Evolutionary conservation across 1,284 basidiomycete species (phyloP), one percentile per base, ranked within the genome.

Genomic region (Apiotrichum laibachii): DNA sequence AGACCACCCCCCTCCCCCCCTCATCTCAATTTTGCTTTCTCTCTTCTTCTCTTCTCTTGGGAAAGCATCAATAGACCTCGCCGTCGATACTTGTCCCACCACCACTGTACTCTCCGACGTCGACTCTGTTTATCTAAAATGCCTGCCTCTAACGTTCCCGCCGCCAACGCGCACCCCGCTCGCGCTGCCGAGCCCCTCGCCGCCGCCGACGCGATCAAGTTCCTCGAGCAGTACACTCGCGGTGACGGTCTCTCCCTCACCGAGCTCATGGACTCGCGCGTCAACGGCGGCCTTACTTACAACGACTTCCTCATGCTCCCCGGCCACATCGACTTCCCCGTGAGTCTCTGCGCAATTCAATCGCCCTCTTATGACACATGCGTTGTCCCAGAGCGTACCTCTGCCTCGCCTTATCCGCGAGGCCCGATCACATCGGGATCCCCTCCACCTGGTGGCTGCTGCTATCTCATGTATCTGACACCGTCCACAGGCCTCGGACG

Each of bases 321-420:
- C n/a, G 95, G 96, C 56, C 93, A 90, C 80, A 97, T 99, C 71
- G 86, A 94, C 81, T 99, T 99, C 77, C 82, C 88, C 39, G 90
- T 92, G 2, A 84, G 83, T 40, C 5, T 13, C 19, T 16, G 15
- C n/a, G 31, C 12, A 22, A 31, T 31, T 31, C 26, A 31, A 7
- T 31, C 26, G 26, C 26, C 26, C 26, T 31, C 26, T 3, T 31
- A 7, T 4, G 4, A 31, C 26, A 3, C 26, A 31, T 4, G 26
- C 4, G 26, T 31, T 31, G 26, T 31, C 26, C 7, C 26, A 31
- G 26, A 31, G 26, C 26, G 4, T 3, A 31, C 26, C 26, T 31
- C 26, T 3, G 7, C 26, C 26, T 31, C 26, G 26, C 26, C 26
- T 31, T 31, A 31, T 31, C 26, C 26, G 3, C 26, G 26, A 31